These are phyloP conservation scores for Eutrema yunnanense DNA, from an alignment of 345 rosid species.

Conservation along the genomic window DNA sequence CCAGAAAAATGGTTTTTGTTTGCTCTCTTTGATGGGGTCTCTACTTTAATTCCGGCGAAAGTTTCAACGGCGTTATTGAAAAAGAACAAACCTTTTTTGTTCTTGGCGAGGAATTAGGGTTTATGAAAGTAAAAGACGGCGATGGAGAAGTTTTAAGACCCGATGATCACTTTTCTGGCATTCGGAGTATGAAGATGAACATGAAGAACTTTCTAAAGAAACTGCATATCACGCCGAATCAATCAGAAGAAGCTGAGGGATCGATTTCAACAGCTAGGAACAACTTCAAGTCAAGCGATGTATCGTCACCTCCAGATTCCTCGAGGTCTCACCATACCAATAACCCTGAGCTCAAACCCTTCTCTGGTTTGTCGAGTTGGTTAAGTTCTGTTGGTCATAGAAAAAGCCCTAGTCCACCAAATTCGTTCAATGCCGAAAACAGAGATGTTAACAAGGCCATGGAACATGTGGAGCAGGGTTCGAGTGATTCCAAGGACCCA, in stretches of 20 bases:
- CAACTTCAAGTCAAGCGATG: slow-evolving; percentile 11
- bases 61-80: background rate
- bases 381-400: slow-evolving; percentile 63
- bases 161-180: background rate
- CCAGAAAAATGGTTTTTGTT: background rate
- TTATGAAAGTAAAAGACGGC: background rate
- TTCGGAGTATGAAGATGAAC: slow-evolving; percentile 31
- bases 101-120: background rate
- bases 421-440: slow-evolving; percentile 40
- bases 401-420: slow-evolving; percentile 61
- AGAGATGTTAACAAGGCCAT: background rate
- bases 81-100: too few relatives aligned
- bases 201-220: slow-evolving; percentile 93
- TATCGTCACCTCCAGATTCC: slow-evolving; percentile 10
- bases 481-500: slow-evolving; percentile 36
- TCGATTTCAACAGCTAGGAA: slow-evolving; percentile 42
- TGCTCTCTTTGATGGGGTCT: background rate
- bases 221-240: slow-evolving; percentile 63
- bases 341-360: slow-evolving; percentile 49
- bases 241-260: slow-evolving; percentile 54
- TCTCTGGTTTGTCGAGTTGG: slow-evolving; percentile 79
- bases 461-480: slow-evolving; percentile 35
- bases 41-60: background rate
- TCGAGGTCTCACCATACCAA: slow-evolving; percentile 14
- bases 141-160: background rate